phyloP scores from a whole-genome alignment of 1,284 basidiomycete genomes.

The Veloboletus limbatus region DNA sequence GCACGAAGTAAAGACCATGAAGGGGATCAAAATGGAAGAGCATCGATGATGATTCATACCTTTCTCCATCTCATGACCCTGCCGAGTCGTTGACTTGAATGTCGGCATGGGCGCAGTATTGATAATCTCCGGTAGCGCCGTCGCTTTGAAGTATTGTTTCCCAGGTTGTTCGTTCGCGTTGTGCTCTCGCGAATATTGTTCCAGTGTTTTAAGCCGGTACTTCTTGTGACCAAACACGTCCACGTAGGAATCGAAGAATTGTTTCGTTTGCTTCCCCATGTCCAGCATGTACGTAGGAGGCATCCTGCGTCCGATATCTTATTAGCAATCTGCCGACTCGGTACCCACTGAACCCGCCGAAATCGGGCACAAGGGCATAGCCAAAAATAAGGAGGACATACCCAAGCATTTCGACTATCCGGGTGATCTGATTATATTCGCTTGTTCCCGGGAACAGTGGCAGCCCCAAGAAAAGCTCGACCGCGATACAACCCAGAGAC shows the following conservation, averaged over 20 bases:
- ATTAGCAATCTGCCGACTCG: slow-evolving; percentile 4
- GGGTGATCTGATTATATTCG: slow-evolving; percentile 97
- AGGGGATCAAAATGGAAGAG: slow-evolving; percentile 4
- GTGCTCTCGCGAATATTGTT: slow-evolving; percentile 95
- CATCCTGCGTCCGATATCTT: slow-evolving; percentile 46
- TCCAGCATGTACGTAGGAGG: slow-evolving; percentile 95
- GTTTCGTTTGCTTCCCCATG: slow-evolving; percentile 90
- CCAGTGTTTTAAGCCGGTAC: slow-evolving; percentile 87
- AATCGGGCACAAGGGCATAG: background rate
- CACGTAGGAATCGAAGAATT: slow-evolving; percentile 87
- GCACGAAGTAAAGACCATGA: slow-evolving; percentile 8
- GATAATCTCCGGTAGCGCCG: slow-evolving; percentile 92
- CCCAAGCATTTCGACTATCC: slow-evolving; percentile 99
- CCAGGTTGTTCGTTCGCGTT: slow-evolving; percentile 94
- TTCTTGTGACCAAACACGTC: slow-evolving; percentile 87
- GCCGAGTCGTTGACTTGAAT: slow-evolving; percentile 70
- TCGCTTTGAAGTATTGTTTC: slow-evolving; percentile 98
- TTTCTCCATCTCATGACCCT: slow-evolving; percentile 88
- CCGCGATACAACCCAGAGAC: slow-evolving; percentile 94
- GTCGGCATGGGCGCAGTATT: slow-evolving; percentile 90
- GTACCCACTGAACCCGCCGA: background rate
- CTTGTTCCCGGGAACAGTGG: slow-evolving; percentile 98
- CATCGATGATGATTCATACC: slow-evolving; percentile 45
- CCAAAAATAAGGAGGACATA: slow-evolving; percentile 40
- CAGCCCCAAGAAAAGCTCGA: slow-evolving; percentile 94